Evolutionary conservation across 2,329 filamentous ascomycete genomes (phyloP).

Genomic region (Pseudogymnoascus sp.): DNA sequence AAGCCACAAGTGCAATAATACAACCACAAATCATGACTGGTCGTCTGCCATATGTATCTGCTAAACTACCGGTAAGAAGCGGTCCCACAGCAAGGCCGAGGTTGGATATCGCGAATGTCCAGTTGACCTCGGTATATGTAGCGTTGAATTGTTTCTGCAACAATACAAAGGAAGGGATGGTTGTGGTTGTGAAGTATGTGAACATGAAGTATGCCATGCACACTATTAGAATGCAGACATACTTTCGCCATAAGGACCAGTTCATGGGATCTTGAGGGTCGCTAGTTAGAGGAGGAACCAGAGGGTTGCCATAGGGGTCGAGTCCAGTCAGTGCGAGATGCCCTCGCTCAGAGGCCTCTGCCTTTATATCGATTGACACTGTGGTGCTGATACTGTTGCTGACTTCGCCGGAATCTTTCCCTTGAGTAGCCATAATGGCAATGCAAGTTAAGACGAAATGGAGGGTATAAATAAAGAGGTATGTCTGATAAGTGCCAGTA

Average conservation of each 20-base stretch:
- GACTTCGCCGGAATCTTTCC: neutral
- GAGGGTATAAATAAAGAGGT: neutral
- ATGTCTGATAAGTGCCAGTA: neutral
- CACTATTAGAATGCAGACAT: constrained; percentile 42
- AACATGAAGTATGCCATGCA: constrained; percentile 45
- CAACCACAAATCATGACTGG: constrained; percentile 40
- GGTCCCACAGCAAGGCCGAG: constrained; percentile 46
- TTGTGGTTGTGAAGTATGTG: constrained; percentile 51
- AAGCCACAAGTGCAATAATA: constrained; percentile 29
- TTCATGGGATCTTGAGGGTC: constrained; percentile 49
- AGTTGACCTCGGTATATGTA: constrained; percentile 41
- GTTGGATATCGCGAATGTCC: constrained; percentile 42
- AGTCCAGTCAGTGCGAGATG: neutral
- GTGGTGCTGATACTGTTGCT: neutral
- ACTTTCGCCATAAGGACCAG: constrained; percentile 41
- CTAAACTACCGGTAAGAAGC: constrained; percentile 41
- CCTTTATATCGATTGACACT: neutral
- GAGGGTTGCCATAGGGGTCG: constrained; percentile 24
- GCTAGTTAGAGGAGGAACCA: constrained; percentile 36
- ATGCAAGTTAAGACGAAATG: neutral
- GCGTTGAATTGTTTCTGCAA: constrained; percentile 41
- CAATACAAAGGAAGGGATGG: constrained; percentile 45
- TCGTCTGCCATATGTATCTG: constrained; percentile 47
- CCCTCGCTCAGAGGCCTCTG: neutral
- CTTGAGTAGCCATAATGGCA: neutral